A percentile compares a stretch with the other conserved stretches of the same genome.
phyloP scores from a whole-genome alignment of 169 alveolate genomes.

The Plasmodium coatneyi region DNA sequence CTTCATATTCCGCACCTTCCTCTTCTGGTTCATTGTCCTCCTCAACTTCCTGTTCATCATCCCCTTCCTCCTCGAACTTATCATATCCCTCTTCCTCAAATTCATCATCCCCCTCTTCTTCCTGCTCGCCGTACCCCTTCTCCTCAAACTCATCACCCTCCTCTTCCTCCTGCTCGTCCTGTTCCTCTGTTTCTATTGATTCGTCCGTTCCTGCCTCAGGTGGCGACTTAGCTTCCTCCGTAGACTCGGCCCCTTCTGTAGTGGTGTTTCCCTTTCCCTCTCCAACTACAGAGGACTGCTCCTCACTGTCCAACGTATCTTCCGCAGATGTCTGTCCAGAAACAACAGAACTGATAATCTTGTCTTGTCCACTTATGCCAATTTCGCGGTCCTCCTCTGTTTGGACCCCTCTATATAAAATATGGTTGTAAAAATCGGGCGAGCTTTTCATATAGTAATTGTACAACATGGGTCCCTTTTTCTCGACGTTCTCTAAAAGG shows the following conservation, averaged over 20 bases:
- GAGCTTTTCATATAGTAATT: not conserved
- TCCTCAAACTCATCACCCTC: too few species aligned
- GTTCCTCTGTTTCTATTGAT: not conserved
- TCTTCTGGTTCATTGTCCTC: too few species aligned
- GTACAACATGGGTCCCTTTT: not conserved
- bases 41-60: too few species aligned
- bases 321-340: not conserved
- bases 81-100: not conserved
- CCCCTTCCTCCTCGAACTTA: not conserved
- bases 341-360: not conserved
- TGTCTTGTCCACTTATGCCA: not conserved
- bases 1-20: too few species aligned
- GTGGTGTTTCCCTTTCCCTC: not conserved
- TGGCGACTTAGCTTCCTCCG: not conserved
- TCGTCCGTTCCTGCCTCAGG: not conserved
- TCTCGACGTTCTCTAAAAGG: not conserved
- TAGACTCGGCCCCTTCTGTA: not conserved
- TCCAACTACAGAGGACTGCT: not conserved
- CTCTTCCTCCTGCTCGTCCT: not conserved
- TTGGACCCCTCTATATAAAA: not conserved
- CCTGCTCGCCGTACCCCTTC: too few species aligned
- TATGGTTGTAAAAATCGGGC: conserved; percentile 4
- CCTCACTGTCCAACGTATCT: not conserved
- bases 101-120: too few species aligned
- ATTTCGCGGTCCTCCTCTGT: not conserved